These are phyloP conservation scores for Solanum chiquidenum DNA, from an alignment of 257 asterid species.

Conservation along the genomic window DNA sequence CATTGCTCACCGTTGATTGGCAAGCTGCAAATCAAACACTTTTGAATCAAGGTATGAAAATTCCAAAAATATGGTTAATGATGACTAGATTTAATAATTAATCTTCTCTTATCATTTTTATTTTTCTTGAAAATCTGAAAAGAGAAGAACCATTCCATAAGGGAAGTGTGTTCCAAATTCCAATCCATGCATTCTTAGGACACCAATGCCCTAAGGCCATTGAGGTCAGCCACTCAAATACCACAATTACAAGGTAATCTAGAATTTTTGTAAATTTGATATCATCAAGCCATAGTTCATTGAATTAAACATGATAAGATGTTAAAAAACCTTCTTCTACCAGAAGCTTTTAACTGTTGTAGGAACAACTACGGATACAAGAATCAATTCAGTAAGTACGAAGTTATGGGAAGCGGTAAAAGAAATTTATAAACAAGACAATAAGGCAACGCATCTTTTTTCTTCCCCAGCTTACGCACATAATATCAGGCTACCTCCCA, in stretches of 20 bases:
- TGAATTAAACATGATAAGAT: neutral
- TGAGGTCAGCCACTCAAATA: neutral
- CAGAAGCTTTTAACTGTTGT: neutral
- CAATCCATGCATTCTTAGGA: neutral
- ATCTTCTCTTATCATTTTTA: neutral
- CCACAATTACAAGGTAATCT: neutral
- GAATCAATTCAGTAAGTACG: neutral
- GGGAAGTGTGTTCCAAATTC: too few species aligned
- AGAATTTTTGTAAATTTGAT: neutral
- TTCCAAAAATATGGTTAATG: neutral
- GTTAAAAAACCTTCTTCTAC: neutral
- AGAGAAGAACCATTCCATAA: neutral
- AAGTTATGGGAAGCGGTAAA: neutral
- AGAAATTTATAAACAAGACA: neutral
- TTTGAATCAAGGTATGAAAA: neutral
- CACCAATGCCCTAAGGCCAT: neutral
- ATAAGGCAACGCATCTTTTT: neutral
- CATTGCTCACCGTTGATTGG: slow-evolving; percentile 36
- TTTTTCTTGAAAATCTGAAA: neutral
- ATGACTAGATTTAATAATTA: neutral
- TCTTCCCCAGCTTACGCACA: neutral
- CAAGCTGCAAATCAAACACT: slow-evolving; percentile 44
- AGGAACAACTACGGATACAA: neutral
- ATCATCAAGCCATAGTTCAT: neutral
- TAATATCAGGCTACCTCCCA: neutral